Percentiles rank a stretch among this genome's conserved stretches.
Conservation (phyloP, 805 yeast species). For the Sugiyamaella mastotermitis region DNA sequence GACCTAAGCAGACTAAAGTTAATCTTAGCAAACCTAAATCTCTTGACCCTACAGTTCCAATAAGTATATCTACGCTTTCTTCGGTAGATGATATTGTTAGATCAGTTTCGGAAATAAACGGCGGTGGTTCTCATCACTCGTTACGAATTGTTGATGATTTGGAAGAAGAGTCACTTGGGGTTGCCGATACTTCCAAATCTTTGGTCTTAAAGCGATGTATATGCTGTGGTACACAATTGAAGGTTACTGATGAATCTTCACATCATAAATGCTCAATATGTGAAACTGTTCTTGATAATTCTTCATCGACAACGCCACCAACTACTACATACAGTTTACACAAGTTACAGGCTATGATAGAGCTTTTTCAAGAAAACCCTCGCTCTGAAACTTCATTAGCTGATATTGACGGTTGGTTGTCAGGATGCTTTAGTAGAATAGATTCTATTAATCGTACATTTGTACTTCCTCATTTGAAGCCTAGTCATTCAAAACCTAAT, state of each 20-base stretch:
- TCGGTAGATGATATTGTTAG: constrained; percentile 12
- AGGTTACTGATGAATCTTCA: constrained; percentile 20
- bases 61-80: constrained; percentile 12
- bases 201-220: constrained; percentile 20
- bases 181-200: neutral
- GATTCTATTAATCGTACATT: constrained; percentile 52
- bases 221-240: constrained; percentile 27
- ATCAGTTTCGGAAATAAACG: constrained; percentile 10
- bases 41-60: too few relatives aligned
- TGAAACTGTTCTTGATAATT: constrained; percentile 24
- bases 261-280: constrained; percentile 57
- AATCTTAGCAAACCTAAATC: too few relatives aligned
- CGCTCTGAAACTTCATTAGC: neutral
- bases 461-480: constrained; percentile 26
- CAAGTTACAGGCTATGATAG: constrained; percentile 26
- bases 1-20: too few relatives aligned
- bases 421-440: constrained; percentile 42
- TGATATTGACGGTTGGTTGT: constrained; percentile 41
- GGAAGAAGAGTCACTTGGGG: neutral
- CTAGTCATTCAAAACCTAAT: constrained; percentile 42
- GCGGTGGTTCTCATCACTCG: neutral
- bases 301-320: neutral
- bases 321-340: constrained; percentile 30
- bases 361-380: neutral
- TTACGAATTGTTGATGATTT: neutral